Base-by-base conservation (phyloP, 176 grass and related monocot species). In the Pharus latifolius region DNA sequence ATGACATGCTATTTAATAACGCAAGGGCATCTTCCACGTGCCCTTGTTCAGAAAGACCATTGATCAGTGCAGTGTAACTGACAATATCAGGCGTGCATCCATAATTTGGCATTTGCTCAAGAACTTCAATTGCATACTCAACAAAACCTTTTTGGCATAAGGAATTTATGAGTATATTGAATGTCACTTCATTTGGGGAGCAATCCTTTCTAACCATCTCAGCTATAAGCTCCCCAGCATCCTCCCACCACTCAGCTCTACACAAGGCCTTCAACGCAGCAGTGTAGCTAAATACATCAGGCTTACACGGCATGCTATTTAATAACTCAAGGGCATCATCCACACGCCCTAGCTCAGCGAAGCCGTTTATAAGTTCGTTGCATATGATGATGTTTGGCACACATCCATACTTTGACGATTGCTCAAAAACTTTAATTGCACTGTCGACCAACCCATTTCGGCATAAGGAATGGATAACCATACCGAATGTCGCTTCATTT, bases 321-420 rank as follows among this genome's bases (percentile, higher is more conserved):
- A 84, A 17, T 19, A 85, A 54, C 35, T 69, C 17, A 12, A 85
- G n/a, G 31, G 83, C 75, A 0, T 45, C 46, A 12, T 74, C 35
- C 7, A 79, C 53, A 20, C 56, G 54, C 3, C 82, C 69, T 46
- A 74, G 76, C 37, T 85, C 82, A 2, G 62, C 74, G 19, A 74
- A 85, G 42, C 82, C 75, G 17, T 85, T 79, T 37, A 85, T 37
- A 8, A 85, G 69, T 5, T 75, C 80, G n/a, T 76, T 80, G 40
- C 74, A 85, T 16, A 80, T 85, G 63, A 85, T 35, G 60, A 85
- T 75, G 14, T 79, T 75, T n/a, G 82, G 82, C 0, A 46, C 79
- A 45, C 82, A 85, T 35, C 76, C 60, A 2, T 85, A 79, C 20
- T 19, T 7, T 0, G 61, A 76, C 76, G 80, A 74, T 69, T 79